Percentiles rank a stretch among this genome's conserved stretches.
Evolutionary conservation across 225 moss, liverwort and hornwort species (phyloP).

Genomic region (Pseudoscleropodium purum): DNA sequence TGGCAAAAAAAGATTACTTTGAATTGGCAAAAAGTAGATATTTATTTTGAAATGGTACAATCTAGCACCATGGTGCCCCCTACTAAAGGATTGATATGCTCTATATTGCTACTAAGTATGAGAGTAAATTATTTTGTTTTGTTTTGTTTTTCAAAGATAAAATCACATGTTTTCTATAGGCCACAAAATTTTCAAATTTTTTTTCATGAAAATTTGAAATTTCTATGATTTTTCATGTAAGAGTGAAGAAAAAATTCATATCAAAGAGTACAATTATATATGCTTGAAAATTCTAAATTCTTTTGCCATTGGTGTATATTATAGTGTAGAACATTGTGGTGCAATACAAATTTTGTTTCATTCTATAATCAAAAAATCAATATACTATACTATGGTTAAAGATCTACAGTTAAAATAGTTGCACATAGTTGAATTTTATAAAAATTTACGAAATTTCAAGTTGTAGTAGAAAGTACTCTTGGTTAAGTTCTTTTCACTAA

Average conservation of each 20-base stretch:
- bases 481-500: neutral
- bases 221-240: neutral
- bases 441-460: neutral
- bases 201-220: neutral
- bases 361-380: neutral
- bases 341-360: neutral
- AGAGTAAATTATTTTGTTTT: neutral
- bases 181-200: neutral
- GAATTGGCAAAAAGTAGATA: no score
- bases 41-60: no score
- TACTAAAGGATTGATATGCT: no score
- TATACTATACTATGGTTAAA: fast-evolving
- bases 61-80: no score
- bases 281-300: neutral
- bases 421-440: neutral
- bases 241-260: neutral
- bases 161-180: no score
- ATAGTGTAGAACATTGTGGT: neutral
- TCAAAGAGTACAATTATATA: neutral
- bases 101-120: no score
- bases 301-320: neutral
- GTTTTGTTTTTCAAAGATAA: neutral
- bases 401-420: neutral
- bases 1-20: no score
- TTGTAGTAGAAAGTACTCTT: neutral